Evolutionary conservation across 306 rosid species (phyloP).

Genomic region (Cicer pinnatifidum): DNA sequence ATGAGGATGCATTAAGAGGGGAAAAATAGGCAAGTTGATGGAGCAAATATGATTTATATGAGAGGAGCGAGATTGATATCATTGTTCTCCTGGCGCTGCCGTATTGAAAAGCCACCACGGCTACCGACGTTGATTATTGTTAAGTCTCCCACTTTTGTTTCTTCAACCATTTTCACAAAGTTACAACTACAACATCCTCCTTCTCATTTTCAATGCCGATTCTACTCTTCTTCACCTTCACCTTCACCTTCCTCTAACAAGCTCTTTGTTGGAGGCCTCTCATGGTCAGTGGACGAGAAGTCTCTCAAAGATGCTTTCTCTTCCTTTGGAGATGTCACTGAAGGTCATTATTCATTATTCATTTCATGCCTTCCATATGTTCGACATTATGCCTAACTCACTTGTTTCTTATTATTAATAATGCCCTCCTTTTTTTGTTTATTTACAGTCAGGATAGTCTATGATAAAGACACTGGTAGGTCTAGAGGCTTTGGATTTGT

Average conservation of each 20-base stretch:
- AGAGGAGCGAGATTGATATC: not conserved
- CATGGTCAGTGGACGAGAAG: constrained; percentile 88
- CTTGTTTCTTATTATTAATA: not conserved
- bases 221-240: constrained; percentile 54
- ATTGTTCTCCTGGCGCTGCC: not conserved
- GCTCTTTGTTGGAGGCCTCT: constrained; percentile 86
- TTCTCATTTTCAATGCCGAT: constrained; percentile 39
- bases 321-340: constrained; percentile 80
- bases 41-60: not conserved
- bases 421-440: not conserved
- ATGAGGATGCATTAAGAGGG: no score
- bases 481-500: constrained; percentile 94
- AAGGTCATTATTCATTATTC: constrained; percentile 51
- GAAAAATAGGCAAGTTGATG: no score
- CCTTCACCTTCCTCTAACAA: constrained; percentile 55
- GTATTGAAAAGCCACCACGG: no score
- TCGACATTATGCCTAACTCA: constrained; percentile 54
- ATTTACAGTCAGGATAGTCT: constrained; percentile 66
- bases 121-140: not conserved
- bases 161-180: constrained; percentile 30
- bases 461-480: constrained; percentile 86
- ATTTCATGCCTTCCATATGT: constrained; percentile 37
- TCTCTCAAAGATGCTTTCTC: constrained; percentile 80
- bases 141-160: constrained; percentile 12
- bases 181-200: constrained; percentile 2